A percentile compares a stretch with the other conserved stretches of the same genome.
phyloP scores from a whole-genome alignment of 768 basidiomycete genomes.

The Amanita inopinata region DNA sequence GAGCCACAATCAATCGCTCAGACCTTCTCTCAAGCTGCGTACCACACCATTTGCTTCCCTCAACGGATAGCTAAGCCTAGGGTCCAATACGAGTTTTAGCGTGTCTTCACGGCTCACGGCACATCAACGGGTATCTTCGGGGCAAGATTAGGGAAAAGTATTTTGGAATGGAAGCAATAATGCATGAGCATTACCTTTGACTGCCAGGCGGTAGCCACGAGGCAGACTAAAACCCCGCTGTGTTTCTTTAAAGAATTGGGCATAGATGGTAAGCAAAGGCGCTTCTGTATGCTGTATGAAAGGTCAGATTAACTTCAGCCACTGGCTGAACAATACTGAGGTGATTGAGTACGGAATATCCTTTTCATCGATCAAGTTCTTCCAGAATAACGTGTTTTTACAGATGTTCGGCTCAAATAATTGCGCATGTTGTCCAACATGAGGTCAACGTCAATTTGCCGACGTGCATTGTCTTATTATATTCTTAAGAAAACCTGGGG shows the following conservation, averaged over 20 bases:
- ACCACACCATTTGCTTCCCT: too few species aligned
- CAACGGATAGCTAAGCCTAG: too few species aligned
- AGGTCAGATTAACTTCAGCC: too few species aligned
- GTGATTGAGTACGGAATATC: too few species aligned
- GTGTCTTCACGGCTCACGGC: too few species aligned
- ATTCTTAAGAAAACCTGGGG: slow-evolving; percentile 1
- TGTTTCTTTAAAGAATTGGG: slow-evolving; percentile 3
- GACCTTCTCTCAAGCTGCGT: too few species aligned
- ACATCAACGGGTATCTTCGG: slow-evolving; percentile 1
- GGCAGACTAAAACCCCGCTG: slow-evolving; percentile 1
- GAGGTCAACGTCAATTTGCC: not conserved
- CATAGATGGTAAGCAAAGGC: not conserved
- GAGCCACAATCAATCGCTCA: too few species aligned
- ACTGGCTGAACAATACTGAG: too few species aligned
- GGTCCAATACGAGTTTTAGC: too few species aligned
- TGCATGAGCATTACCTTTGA: slow-evolving; percentile 4
- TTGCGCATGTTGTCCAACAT: not conserved
- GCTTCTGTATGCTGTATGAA: not conserved
- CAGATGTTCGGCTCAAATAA: not conserved
- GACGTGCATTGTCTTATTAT: not conserved
- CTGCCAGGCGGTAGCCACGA: slow-evolving; percentile 7
- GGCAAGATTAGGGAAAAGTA: not conserved
- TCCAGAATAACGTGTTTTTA: not conserved
- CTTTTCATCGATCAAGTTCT: too few species aligned
- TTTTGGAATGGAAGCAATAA: not conserved